Evolutionary conservation across 768 basidiomycete species (phyloP), one percentile per base, ranked within the genome.

Genomic region (Leucosporidium scottii): DNA sequence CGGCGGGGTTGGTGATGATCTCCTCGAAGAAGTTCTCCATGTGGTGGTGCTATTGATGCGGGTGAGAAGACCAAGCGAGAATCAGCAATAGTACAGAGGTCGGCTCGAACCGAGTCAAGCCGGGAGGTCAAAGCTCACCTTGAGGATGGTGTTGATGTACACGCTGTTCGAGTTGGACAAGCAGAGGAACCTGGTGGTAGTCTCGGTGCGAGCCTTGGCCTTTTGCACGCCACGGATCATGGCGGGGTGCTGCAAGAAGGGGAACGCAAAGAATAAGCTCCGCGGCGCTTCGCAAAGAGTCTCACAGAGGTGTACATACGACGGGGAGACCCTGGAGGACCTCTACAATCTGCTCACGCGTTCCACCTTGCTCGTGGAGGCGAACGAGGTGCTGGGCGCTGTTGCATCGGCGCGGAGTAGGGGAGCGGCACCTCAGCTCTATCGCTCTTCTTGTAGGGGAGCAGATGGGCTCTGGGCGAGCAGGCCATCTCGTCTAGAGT

Each of bases 131-230:
- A 9, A 10, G 63, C 78, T 25, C 72, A 88, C 93, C 82, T 90
- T 82, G 60, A 96, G 82, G 73, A 97, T 93, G 9, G 90, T 92
- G 28, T 84, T 81, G 77, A 97, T 98, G 81, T 90, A 98, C 62
- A 96, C 85, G 1, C 84, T 82, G 79, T 99, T 99, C 56, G 94
- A 87, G 78, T 96, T 98, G 66, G 94, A 97, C 55, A 99, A 83
- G 77, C 91, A 90, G 73, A 97, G 82, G 79, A 97, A 87, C 5
- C 88, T 89, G 0, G 85, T 84, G 10, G 88, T 85, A 17, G 39
- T 27, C n/a, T 82, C 82, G 20, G 83, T 76, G 21, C 83, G 80
- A 5, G 82, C 80, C 77, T 96, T 91, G 68, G 94, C 82, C 4
- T 82, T 82, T 28, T 82, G 84, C n/a, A 94, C 86, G n/a, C 84